phyloP scores from a whole-genome alignment of 805 yeast species.

The Kurtzmaniella cleridarum region DNA sequence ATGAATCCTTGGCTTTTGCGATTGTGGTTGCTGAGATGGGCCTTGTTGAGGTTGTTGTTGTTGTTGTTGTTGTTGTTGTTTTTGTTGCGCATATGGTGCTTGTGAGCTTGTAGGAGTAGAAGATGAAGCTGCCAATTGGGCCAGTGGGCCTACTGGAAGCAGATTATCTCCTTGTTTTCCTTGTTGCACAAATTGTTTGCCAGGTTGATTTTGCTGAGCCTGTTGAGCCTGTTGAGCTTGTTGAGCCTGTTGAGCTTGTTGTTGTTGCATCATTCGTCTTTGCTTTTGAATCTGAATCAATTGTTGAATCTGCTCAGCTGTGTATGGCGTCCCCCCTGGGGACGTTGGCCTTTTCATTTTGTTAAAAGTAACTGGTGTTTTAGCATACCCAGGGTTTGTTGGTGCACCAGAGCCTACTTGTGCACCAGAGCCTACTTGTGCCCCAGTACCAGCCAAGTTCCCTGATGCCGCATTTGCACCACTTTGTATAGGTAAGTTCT shows the following conservation, averaged over 20 bases:
- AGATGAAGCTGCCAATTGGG: background rate
- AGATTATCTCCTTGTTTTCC: background rate
- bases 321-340: constrained; percentile 53
- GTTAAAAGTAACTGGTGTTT: constrained; percentile 3
- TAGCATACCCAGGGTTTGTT: constrained; percentile 6
- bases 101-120: background rate
- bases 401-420: constrained; percentile 6
- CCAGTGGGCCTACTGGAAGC: constrained; percentile 1
- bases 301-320: constrained; percentile 58
- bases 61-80: constrained; percentile 3
- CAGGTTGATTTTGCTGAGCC: constrained; percentile 1
- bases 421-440: constrained; percentile 2
- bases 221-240: constrained; percentile 11
- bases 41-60: constrained; percentile 10
- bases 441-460: constrained; percentile 1
- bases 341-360: constrained; percentile 34
- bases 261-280: constrained; percentile 42
- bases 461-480: constrained; percentile 13
- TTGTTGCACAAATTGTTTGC: constrained; percentile 2
- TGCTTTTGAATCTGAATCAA: constrained; percentile 49
- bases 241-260: constrained; percentile 23
- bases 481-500: background rate
- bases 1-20: constrained; percentile 29
- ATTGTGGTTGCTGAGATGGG: background rate
- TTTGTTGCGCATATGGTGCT: constrained; percentile 3